Evolutionary conservation across 306 rosid genomes (phyloP).

Genomic region (Biancaea sappan): DNA sequence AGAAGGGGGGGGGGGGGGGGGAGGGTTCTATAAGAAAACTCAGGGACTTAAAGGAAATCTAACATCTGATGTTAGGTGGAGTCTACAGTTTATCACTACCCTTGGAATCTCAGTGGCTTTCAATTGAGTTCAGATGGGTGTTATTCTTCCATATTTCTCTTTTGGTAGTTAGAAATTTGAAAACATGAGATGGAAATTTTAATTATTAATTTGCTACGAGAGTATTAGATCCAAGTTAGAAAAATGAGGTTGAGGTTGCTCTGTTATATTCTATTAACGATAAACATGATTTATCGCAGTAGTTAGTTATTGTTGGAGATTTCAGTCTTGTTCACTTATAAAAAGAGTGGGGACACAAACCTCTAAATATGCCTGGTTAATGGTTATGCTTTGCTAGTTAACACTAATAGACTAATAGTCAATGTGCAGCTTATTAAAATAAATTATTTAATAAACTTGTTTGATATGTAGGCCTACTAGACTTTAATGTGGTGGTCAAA

Average conservation of each 20-base stretch:
- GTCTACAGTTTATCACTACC: background rate
- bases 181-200: background rate
- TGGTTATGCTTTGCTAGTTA: background rate
- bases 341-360: background rate
- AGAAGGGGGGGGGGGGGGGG: background rate
- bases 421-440: background rate
- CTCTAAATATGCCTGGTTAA: background rate
- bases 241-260: conserved; percentile 1
- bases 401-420: background rate
- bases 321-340: conserved; percentile 23
- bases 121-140: conserved; percentile 1
- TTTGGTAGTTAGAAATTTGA: conserved; percentile 21
- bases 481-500: conserved; percentile 19
- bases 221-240: conserved; percentile 4
- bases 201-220: background rate
- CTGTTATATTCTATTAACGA: background rate
- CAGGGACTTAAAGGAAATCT: background rate
- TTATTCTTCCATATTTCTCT: background rate
- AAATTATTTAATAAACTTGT: background rate
- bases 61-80: background rate
- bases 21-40: background rate
- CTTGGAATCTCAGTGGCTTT: conserved; percentile 1
- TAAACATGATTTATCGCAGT: conserved; percentile 16
- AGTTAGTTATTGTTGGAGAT: background rate
- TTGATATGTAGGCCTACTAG: conserved; percentile 12